Evolutionary conservation across 768 basidiomycete genomes (phyloP).

Genomic region (Grammothele lineata): DNA sequence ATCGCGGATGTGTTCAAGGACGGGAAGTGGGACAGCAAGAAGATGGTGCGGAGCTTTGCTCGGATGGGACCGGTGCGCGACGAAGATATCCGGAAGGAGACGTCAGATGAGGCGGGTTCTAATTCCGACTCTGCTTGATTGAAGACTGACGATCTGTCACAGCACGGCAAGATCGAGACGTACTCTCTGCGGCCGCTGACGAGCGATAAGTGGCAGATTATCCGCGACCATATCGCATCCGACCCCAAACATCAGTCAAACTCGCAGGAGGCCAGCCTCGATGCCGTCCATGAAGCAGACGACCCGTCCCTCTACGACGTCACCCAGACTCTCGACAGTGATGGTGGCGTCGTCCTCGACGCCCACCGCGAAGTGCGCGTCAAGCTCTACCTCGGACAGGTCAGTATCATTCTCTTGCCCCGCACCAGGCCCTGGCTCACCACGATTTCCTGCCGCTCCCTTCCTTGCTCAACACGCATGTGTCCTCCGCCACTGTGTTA

Average conservation of each 20-base stretch:
- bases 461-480: no score
- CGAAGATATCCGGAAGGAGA: conserved; percentile 28
- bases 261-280: not conserved
- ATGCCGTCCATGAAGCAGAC: conserved; percentile 30
- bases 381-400: conserved; percentile 73
- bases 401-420: conserved; percentile 19
- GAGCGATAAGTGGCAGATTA: conserved; percentile 38
- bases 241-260: conserved; percentile 4
- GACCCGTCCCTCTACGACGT: conserved; percentile 41
- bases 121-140: not conserved
- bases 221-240: conserved; percentile 33
- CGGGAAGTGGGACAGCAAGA: conserved; percentile 64
- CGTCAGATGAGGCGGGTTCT: conserved; percentile 31
- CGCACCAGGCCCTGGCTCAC: no score
- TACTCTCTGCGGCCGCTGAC: conserved; percentile 45
- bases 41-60: conserved; percentile 79
- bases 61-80: conserved; percentile 44
- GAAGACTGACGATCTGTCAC: no score
- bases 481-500: not conserved
- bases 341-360: conserved; percentile 53
- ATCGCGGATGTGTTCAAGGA: conserved; percentile 43
- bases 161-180: conserved; percentile 40
- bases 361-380: conserved; percentile 63
- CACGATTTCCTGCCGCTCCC: no score
- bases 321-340: conserved; percentile 26